These are phyloP conservation scores for Brassica carinata DNA, from an alignment of 345 rosid genomes.

Conservation along the genomic window DNA sequence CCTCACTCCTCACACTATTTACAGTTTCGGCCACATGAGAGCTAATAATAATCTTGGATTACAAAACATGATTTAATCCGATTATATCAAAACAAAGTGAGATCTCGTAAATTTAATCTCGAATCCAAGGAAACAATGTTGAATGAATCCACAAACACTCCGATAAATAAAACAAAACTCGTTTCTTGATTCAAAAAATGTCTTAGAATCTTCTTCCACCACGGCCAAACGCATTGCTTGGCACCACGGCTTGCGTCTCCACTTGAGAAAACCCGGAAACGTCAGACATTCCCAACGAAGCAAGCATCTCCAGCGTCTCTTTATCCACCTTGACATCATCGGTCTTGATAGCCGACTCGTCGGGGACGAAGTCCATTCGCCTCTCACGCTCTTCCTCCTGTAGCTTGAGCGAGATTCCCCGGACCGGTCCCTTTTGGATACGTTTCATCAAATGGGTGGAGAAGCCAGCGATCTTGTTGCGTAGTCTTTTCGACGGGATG, in stretches of 20 bases:
- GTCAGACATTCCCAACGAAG: slow-evolving; percentile 71
- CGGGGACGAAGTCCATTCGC: slow-evolving; percentile 89
- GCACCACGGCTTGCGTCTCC: slow-evolving; percentile 14
- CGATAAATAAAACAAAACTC: background rate
- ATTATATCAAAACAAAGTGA: background rate
- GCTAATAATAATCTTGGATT: no score
- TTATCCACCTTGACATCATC: slow-evolving; percentile 65
- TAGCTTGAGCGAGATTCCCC: slow-evolving; percentile 80
- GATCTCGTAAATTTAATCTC: background rate
- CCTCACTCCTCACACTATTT: background rate
- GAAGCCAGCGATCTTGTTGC: slow-evolving; percentile 89
- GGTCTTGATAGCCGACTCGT: slow-evolving; percentile 65
- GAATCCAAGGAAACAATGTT: slow-evolving; percentile 3
- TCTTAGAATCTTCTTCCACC: slow-evolving; percentile 7
- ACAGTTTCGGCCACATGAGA: no score
- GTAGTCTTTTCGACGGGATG: slow-evolving; percentile 76
- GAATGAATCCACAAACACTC: background rate
- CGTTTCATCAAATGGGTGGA: slow-evolving; percentile 71
- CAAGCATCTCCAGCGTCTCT: slow-evolving; percentile 72
- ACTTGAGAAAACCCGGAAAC: slow-evolving; percentile 46
- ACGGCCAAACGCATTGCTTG: background rate
- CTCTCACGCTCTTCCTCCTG: slow-evolving; percentile 88
- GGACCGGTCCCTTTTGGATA: slow-evolving; percentile 84
- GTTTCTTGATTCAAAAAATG: background rate
- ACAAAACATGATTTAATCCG: no score